phyloP scores from a whole-genome alignment of 306 rosid genomes.

The Cucumis hystrix region DNA sequence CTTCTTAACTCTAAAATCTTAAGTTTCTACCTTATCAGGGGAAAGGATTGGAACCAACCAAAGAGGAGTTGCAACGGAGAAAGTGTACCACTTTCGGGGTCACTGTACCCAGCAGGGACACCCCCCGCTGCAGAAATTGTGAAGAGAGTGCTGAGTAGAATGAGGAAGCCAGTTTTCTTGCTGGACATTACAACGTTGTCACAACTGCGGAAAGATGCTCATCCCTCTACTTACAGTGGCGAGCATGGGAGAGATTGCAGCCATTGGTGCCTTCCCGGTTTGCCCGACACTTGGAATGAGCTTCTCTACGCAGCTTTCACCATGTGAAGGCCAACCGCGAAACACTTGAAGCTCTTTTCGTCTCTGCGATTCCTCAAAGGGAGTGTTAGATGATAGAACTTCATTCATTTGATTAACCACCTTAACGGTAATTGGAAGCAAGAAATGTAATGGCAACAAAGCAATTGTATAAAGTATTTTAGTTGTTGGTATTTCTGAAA shows the following conservation, averaged over 20 bases:
- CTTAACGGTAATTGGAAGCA: not conserved
- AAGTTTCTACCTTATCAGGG: not conserved
- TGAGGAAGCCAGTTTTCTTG: conserved; percentile 8
- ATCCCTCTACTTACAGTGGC: conserved; percentile 10
- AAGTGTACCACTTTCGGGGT: conserved; percentile 1
- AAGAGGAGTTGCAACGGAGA: conserved; percentile 2
- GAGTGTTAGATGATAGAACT: not conserved
- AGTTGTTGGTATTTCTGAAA: not conserved
- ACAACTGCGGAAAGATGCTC: conserved; percentile 11
- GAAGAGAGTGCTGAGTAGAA: conserved; percentile 4
- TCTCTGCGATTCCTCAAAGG: not conserved
- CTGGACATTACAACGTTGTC: conserved; percentile 11
- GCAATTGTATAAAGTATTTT: conserved; percentile 6
- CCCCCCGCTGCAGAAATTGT: not conserved
- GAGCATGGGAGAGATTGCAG: conserved; percentile 2
- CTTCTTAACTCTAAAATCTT: not conserved
- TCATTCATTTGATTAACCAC: conserved; percentile 3
- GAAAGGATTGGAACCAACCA: conserved; percentile 10
- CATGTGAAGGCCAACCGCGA: not conserved
- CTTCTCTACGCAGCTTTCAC: conserved; percentile 10
- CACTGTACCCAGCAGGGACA: conserved; percentile 5
- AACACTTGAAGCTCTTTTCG: not conserved
- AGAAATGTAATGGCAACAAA: not conserved
- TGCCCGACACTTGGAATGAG: conserved; percentile 16
- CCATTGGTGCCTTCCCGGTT: conserved; percentile 14